Base-by-base conservation (phyloP, 352 stramenopile genomes). In the Peronospora belbahrii region DNA sequence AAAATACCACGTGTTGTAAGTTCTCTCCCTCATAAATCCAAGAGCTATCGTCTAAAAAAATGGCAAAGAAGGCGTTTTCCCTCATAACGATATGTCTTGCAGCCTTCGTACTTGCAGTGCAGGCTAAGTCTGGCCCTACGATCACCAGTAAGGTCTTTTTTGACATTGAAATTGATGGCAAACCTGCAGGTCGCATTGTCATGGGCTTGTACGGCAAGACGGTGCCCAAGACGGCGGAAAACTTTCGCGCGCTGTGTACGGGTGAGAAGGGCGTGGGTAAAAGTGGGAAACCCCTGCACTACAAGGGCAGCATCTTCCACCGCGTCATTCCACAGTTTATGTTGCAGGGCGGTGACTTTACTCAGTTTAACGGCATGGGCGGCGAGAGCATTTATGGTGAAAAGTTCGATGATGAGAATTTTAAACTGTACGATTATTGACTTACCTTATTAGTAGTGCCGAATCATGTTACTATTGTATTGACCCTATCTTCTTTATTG, bases 231-330 rank as follows among this genome's bases (percentile, higher is more conserved):
- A 92, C 80, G 11, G 76, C 74, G 25, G 79, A 87, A 57, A 99
- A 99, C 77, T 99, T 99, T 76, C 76, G 95, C 46, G 88, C 83
- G 27, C 65, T 99, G 20, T 99, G 95, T 68, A 99, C 96, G 34
- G 97, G 97, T 54, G 97, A 99, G 68, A 88, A 97, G 70, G 93
- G 95, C 53, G 67, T 94, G 25, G 94, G 92, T 40, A 80, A 78
- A 43, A 88, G 69, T 9, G 95, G 96, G 42, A 99, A 99, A 74
- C 69, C 91, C 13, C 70, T 99, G 15, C 91, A 98, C 71, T 99
- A 96, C 78, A 98, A 98, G 72, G 96, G 71, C 40, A 85, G 70
- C 63, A 72, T 67, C 13, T 99, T 99, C 73, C 96, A 99, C 82
- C 82, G 96, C 49, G 93, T 99, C 46, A 98, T 99, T 65, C 94